Conservation (phyloP, 257 asterid genomes). For the Solanum raphanifolium region DNA sequence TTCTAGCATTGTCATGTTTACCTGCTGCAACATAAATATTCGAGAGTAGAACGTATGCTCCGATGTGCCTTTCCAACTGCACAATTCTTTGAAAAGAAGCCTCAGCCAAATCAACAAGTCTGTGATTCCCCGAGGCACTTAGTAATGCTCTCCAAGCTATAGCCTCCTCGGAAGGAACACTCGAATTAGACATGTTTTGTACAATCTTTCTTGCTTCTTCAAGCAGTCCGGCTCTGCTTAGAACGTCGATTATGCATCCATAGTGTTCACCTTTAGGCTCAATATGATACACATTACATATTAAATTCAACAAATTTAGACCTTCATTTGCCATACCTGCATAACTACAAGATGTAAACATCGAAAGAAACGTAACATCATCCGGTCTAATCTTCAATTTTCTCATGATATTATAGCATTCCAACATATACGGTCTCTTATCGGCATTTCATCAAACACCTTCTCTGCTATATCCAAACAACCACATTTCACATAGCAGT, state of each 20-base stretch:
- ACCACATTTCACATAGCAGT: constrained; percentile 67
- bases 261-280: constrained; percentile 56
- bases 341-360: constrained; percentile 63
- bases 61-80: constrained; percentile 46
- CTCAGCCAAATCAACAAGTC: constrained; percentile 41
- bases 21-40: constrained; percentile 50
- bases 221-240: constrained; percentile 36
- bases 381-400: constrained; percentile 33
- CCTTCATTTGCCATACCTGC: constrained; percentile 55
- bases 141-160: constrained; percentile 69
- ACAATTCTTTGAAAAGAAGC: constrained; percentile 46
- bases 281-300: constrained; percentile 40
- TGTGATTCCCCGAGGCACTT: constrained; percentile 39
- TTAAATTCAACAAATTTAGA: constrained; percentile 23
- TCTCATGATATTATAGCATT: constrained; percentile 58
- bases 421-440: constrained; percentile 55
- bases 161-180: constrained; percentile 30
- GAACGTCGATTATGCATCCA: constrained; percentile 57
- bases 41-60: constrained; percentile 58
- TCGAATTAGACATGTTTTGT: constrained; percentile 24
- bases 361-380: constrained; percentile 40
- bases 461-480: constrained; percentile 37
- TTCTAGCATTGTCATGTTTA: constrained; percentile 31
- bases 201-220: constrained; percentile 46
- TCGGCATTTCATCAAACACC: constrained; percentile 47